A percentile compares a stretch with the other conserved stretches of the same genome.
phyloP scores from a whole-genome alignment of 169 alveolate genomes.

The Eimeria maxima region DNA sequence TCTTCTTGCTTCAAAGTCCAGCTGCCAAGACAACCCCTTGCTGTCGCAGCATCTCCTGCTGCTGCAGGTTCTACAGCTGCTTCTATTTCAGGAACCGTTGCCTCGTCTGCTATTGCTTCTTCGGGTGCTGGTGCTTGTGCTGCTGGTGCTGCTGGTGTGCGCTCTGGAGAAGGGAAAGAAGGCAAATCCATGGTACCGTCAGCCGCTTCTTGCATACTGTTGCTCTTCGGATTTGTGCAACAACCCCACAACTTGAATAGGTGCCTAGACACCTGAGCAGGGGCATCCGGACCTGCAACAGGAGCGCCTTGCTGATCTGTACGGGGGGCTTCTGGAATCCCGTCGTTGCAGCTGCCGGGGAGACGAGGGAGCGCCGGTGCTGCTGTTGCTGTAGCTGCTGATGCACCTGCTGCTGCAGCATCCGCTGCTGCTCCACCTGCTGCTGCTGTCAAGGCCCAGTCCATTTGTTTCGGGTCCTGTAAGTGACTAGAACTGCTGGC shows the following conservation, averaged over 20 bases:
- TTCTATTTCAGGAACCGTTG: too few species aligned
- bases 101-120: not conserved
- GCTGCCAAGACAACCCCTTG: not conserved
- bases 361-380: not conserved
- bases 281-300: not conserved
- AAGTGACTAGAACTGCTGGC: not conserved
- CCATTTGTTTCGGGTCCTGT: not conserved
- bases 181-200: not conserved
- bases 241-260: constrained; percentile 32
- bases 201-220: not conserved
- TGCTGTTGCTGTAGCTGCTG: constrained; percentile 54
- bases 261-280: constrained; percentile 33
- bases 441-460: not conserved
- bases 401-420: constrained; percentile 5
- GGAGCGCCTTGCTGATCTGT: not conserved
- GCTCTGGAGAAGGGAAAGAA: not conserved
- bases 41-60: not conserved
- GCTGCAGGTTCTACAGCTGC: not conserved
- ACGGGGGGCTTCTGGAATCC: not conserved
- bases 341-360: not conserved
- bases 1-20: constrained; percentile 12
- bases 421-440: not conserved
- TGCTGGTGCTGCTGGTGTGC: not conserved
- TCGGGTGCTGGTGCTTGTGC: constrained; percentile 17
- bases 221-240: not conserved